phyloP scores from a whole-genome alignment of 2,329 filamentous ascomycete genomes.

The Cyanodermella asteris region DNA sequence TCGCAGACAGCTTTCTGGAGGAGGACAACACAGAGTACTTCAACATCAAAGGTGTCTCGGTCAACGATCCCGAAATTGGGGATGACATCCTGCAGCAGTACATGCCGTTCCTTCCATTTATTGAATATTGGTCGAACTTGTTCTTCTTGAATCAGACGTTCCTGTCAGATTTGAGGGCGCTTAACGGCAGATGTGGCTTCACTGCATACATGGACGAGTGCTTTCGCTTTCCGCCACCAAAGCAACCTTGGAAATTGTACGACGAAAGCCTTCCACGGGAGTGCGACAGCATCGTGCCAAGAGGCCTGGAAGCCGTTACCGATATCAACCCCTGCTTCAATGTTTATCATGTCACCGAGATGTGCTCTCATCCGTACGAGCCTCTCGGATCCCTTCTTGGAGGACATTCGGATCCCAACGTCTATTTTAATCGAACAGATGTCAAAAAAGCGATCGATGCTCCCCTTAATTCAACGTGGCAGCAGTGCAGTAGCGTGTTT shows the following conservation, averaged over 20 bases:
- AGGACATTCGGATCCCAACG: slow-evolving; percentile 13
- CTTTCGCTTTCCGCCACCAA: slow-evolving; percentile 12
- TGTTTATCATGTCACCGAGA: slow-evolving; percentile 24
- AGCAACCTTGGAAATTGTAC: too few relatives aligned
- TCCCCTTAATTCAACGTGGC: slow-evolving; percentile 19
- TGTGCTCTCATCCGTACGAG: slow-evolving; percentile 19
- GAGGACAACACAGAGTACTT: slow-evolving; percentile 25
- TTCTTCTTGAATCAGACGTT: slow-evolving; percentile 24
- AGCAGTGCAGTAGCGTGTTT: slow-evolving; percentile 23
- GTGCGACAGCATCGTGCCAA: too few relatives aligned
- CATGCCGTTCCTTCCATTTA: slow-evolving; percentile 11
- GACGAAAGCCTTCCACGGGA: too few relatives aligned
- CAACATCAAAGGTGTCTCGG: slow-evolving; percentile 27
- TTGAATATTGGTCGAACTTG: slow-evolving; percentile 18
- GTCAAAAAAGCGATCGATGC: slow-evolving; percentile 29
- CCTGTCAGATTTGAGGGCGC: slow-evolving; percentile 17
- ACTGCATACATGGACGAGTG: slow-evolving; percentile 23
- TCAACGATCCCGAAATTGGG: slow-evolving; percentile 29
- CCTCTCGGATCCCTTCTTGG: slow-evolving; percentile 18
- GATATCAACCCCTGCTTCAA: slow-evolving; percentile 29
- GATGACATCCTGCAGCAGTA: slow-evolving; percentile 28
- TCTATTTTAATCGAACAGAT: slow-evolving; percentile 31
- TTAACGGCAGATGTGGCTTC: slow-evolving; percentile 25
- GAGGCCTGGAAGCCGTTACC: slow-evolving; percentile 16
- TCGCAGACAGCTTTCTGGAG: slow-evolving; percentile 31